phyloP scores from a whole-genome alignment of 2,329 filamentous ascomycete genomes.

The Aspergillus ochraceus region DNA sequence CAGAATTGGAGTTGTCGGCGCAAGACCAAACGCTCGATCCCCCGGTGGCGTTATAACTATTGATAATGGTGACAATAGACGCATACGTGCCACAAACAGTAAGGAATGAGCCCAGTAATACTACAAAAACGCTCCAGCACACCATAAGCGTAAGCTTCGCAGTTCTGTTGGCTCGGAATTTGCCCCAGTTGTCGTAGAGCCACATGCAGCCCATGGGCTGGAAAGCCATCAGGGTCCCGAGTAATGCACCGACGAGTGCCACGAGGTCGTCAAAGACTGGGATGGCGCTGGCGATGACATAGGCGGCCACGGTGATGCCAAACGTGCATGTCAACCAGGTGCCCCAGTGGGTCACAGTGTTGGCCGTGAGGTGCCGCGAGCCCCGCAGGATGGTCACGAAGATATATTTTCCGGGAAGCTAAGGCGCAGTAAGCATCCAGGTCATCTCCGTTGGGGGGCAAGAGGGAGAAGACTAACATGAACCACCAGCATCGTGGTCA shows the following conservation, averaged over 20 bases:
- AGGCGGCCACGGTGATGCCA: slow-evolving; percentile 17
- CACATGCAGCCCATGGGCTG: slow-evolving; percentile 23
- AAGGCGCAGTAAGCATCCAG: too few species aligned
- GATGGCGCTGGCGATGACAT: slow-evolving; percentile 22
- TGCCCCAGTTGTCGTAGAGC: slow-evolving; percentile 36
- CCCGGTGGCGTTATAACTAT: neutral
- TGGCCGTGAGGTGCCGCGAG: slow-evolving; percentile 15
- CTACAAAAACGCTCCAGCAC: slow-evolving; percentile 14
- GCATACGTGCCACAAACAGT: neutral
- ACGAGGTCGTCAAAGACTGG: slow-evolving; percentile 21
- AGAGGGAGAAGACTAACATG: slow-evolving; percentile 20
- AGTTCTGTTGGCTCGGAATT: slow-evolving; percentile 15
- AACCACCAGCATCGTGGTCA: slow-evolving; percentile 21
- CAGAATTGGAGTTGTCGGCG: neutral
- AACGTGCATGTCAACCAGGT: slow-evolving; percentile 21
- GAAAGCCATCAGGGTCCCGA: slow-evolving; percentile 20
- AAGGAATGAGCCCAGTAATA: neutral
- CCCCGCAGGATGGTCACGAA: slow-evolving; percentile 18
- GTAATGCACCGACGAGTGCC: slow-evolving; percentile 20
- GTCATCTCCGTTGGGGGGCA: too few species aligned
- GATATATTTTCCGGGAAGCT: slow-evolving; percentile 18
- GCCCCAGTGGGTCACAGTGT: slow-evolving; percentile 17
- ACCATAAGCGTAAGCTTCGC: slow-evolving; percentile 20
- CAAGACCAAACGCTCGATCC: neutral
- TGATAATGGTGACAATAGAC: neutral